phyloP scores from a whole-genome alignment of 2,329 filamentous ascomycete genomes.

The Hortaea werneckii region DNA sequence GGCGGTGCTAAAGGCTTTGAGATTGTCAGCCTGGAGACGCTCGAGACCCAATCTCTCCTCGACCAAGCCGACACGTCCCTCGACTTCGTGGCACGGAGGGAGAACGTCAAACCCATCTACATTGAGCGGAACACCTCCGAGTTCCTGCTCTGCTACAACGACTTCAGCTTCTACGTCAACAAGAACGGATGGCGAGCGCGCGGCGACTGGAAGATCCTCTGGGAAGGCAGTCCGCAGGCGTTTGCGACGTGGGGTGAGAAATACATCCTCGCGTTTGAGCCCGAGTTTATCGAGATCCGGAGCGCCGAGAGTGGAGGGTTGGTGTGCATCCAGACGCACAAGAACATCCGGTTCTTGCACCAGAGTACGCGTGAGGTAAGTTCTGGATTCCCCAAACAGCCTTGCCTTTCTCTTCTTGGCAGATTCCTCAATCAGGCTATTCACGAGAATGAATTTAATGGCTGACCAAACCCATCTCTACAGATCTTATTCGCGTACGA shows the following conservation, averaged over 20 bases:
- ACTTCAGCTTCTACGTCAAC: constrained; percentile 99
- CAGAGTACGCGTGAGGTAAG: constrained; percentile 91
- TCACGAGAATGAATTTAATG: neutral
- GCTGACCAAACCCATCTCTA: neutral
- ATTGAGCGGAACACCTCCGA: constrained; percentile 96
- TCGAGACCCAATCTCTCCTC: constrained; percentile 94
- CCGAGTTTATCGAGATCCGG: constrained; percentile 92
- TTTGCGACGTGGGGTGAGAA: constrained; percentile 87
- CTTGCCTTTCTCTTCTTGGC: too few species aligned
- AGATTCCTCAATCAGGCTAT: too few species aligned
- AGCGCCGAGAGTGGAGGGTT: constrained; percentile 85
- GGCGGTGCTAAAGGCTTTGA: constrained; percentile 94
- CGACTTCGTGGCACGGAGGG: constrained; percentile 64
- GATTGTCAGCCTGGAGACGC: constrained; percentile 88
- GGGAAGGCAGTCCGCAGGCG: constrained; percentile 85
- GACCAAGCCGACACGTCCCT: constrained; percentile 97
- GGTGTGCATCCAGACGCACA: constrained; percentile 91
- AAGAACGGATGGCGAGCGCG: constrained; percentile 93
- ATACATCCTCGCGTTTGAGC: constrained; percentile 94
- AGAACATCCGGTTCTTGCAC: constrained; percentile 95
- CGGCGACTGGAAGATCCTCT: constrained; percentile 94
- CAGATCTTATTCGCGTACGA: constrained; percentile 97
- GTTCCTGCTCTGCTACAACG: constrained; percentile 94
- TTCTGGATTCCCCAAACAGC: constrained; percentile 3
- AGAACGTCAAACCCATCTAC: constrained; percentile 79